A percentile compares a stretch with the other conserved stretches of the same genome.
Conservation (phyloP, 2,329 filamentous ascomycete genomes). For the Talaromyces sp. region DNA sequence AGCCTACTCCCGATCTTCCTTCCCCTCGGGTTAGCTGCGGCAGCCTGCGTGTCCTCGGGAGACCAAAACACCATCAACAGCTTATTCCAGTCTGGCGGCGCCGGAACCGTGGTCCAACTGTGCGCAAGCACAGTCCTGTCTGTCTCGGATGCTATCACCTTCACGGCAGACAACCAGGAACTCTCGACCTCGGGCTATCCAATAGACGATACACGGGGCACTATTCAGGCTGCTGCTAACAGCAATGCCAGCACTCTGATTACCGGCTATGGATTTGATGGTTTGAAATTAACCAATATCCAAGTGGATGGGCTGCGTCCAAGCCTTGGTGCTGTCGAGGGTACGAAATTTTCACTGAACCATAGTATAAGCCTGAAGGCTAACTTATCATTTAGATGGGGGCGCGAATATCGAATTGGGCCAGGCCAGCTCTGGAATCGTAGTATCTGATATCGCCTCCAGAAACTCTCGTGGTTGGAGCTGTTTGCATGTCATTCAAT, state of each 20-base stretch:
- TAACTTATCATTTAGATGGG: neutral
- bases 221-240: neutral
- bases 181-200: conserved; percentile 11
- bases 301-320: conserved; percentile 9
- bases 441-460: conserved; percentile 2
- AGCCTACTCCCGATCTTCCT: neutral
- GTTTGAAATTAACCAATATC: conserved; percentile 6
- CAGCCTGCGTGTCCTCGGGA: conserved; percentile 7
- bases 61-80: conserved; percentile 11
- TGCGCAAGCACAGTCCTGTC: conserved; percentile 40
- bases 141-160: conserved; percentile 51
- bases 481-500: conserved; percentile 7
- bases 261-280: conserved; percentile 3
- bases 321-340: neutral
- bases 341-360: neutral
- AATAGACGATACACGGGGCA: conserved; percentile 6
- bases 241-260: conserved; percentile 6
- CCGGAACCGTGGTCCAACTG: conserved; percentile 7
- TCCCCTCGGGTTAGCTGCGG: neutral
- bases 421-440: conserved; percentile 1
- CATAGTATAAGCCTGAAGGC: neutral
- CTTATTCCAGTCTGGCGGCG: conserved; percentile 3
- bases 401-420: conserved; percentile 10
- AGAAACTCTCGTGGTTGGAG: conserved; percentile 8
- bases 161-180: conserved; percentile 24